Conservation (phyloP, 78 protist genomes). For the slime mould (Dictyostelium discoideum) region DNA sequence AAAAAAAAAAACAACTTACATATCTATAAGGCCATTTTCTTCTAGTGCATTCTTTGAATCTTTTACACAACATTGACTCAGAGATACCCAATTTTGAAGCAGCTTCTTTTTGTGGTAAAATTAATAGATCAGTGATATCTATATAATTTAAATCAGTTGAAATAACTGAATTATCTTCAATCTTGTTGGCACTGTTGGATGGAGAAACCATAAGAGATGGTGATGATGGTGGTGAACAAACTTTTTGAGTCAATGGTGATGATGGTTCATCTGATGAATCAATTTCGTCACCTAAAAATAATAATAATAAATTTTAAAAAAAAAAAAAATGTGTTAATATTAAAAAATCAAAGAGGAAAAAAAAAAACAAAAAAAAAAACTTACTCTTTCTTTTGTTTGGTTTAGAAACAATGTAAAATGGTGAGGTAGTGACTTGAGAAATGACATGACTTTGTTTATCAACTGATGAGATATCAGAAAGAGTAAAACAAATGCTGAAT, state of each 20-base stretch:
- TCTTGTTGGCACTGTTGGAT: neutral
- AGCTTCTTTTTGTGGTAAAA: slow-evolving; percentile 85
- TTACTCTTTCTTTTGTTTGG: slow-evolving; percentile 50
- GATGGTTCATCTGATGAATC: slow-evolving; percentile 30
- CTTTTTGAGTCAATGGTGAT: slow-evolving; percentile 13
- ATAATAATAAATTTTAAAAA: neutral
- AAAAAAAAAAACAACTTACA: neutral
- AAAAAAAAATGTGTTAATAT: neutral
- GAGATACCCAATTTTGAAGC: slow-evolving; percentile 81
- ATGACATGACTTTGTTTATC: slow-evolving; percentile 32
- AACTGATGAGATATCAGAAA: slow-evolving; percentile 33
- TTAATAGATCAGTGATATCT: slow-evolving; percentile 82
- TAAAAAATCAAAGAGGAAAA: neutral
- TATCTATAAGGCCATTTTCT: slow-evolving; percentile 87
- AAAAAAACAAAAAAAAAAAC: neutral
- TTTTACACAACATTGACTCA: slow-evolving; percentile 85
- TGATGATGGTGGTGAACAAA: slow-evolving; percentile 29
- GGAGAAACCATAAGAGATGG: slow-evolving; percentile 17
- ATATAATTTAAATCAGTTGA: slow-evolving; percentile 54
- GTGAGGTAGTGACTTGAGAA: slow-evolving; percentile 20
- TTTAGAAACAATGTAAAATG: slow-evolving; percentile 29
- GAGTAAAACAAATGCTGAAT: slow-evolving; percentile 24
- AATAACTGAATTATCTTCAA: neutral
- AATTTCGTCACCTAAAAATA: slow-evolving; percentile 22
- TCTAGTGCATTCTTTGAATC: slow-evolving; percentile 84